phyloP scores from a whole-genome alignment of 2,329 filamentous ascomycete species.

The Aspergillus alliaceus region DNA sequence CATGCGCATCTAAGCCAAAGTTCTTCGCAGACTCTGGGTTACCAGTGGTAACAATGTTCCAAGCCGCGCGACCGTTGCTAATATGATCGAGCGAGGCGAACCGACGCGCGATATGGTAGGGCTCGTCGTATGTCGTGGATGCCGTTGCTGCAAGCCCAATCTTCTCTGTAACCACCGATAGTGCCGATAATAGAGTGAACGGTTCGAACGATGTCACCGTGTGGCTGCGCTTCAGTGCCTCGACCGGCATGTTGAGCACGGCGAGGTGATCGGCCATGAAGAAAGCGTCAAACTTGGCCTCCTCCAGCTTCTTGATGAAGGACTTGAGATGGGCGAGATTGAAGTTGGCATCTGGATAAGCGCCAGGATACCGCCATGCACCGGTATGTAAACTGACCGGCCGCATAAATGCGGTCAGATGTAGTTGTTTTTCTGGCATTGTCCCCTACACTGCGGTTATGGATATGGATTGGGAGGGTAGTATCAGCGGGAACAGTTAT shows the following conservation, averaged over 20 bases:
- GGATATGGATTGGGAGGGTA: background rate
- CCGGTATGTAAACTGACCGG: slow-evolving; percentile 58
- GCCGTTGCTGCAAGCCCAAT: slow-evolving; percentile 56
- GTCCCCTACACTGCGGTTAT: background rate
- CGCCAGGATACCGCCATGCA: slow-evolving; percentile 57
- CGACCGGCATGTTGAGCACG: slow-evolving; percentile 57
- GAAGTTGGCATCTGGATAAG: slow-evolving; percentile 60
- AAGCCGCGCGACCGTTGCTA: slow-evolving; percentile 51
- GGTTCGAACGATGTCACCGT: slow-evolving; percentile 60
- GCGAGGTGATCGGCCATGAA: slow-evolving; percentile 59
- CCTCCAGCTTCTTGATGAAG: slow-evolving; percentile 56
- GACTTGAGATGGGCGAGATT: slow-evolving; percentile 54
- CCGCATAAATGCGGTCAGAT: slow-evolving; percentile 61
- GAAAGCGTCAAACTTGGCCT: slow-evolving; percentile 57
- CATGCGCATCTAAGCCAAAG: slow-evolving; percentile 52
- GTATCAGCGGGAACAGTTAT: background rate
- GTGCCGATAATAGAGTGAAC: slow-evolving; percentile 53
- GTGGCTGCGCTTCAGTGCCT: slow-evolving; percentile 58
- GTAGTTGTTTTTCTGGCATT: slow-evolving; percentile 37
- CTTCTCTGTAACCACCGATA: slow-evolving; percentile 50
- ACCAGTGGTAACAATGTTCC: slow-evolving; percentile 57
- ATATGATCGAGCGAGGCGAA: slow-evolving; percentile 55
- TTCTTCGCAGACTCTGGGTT: slow-evolving; percentile 56
- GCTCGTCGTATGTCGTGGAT: slow-evolving; percentile 54
- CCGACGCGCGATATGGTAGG: slow-evolving; percentile 54